A percentile compares a stretch with the other conserved stretches of the same genome.
Evolutionary conservation across 352 stramenopile species (phyloP).

Genomic region (Pythium biforme): DNA sequence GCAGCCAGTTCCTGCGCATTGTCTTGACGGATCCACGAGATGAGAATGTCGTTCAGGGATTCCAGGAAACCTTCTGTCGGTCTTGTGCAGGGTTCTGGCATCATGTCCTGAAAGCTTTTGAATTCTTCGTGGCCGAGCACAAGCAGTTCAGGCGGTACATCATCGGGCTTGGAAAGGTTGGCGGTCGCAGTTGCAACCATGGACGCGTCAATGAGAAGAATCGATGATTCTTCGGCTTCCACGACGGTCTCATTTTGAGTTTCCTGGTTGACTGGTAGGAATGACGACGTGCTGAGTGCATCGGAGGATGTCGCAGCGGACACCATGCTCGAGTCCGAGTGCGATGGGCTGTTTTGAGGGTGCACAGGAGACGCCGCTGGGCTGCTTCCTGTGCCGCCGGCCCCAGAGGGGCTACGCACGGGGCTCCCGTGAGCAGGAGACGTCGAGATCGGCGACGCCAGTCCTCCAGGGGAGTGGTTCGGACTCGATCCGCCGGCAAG

Average conservation of each 20-base stretch:
- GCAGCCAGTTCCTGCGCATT: conserved; percentile 67
- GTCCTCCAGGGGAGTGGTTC: conserved; percentile 36
- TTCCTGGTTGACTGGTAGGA: conserved; percentile 65
- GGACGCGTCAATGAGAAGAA: conserved; percentile 26
- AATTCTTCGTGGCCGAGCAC: conserved; percentile 69
- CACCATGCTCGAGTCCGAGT: conserved; percentile 58
- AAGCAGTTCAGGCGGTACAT: conserved; percentile 54
- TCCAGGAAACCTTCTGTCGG: conserved; percentile 75
- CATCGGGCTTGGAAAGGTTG: conserved; percentile 30
- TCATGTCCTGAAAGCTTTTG: conserved; percentile 73
- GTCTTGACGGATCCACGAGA: conserved; percentile 79
- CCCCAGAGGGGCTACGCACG: conserved; percentile 46
- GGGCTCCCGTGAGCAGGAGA: conserved; percentile 46
- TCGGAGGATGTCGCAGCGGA: conserved; percentile 58
- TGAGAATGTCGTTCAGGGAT: conserved; percentile 80
- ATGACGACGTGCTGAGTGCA: conserved; percentile 75
- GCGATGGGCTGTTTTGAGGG: conserved; percentile 53
- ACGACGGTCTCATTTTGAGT: conserved; percentile 6
- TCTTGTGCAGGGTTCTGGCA: conserved; percentile 57
- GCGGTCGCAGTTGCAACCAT: conserved; percentile 14
- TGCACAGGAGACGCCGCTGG: conserved; percentile 55
- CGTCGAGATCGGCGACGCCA: conserved; percentile 37
- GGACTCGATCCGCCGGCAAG: conserved; percentile 30
- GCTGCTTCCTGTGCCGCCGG: conserved; percentile 31
- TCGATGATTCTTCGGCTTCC: conserved; percentile 14